These are phyloP conservation scores for Glycine soja DNA, from an alignment of 306 rosid species.

Conservation along the genomic window DNA sequence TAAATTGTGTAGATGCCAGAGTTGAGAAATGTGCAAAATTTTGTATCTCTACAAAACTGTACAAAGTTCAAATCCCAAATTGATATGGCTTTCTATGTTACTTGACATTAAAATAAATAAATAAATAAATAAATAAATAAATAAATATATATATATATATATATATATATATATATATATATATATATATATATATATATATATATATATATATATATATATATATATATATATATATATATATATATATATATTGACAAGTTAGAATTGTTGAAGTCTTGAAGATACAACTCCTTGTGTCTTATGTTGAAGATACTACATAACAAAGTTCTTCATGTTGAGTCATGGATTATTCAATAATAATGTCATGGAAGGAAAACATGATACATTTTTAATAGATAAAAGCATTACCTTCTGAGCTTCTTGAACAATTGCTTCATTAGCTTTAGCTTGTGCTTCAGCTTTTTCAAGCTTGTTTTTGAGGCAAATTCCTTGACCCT, in stretches of 20 bases:
- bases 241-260: not conserved
- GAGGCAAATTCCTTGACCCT: conserved; percentile 59
- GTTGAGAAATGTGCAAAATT: not conserved
- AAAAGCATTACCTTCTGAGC: conserved; percentile 68
- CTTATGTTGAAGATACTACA: not conserved
- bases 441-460: conserved; percentile 69
- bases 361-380: not conserved
- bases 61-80: not conserved
- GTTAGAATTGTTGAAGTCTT: conserved; percentile 1
- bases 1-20: not conserved
- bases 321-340: not conserved
- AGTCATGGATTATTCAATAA: too few species aligned
- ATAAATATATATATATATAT: too few species aligned
- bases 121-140: too few species aligned
- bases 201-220: too few species aligned
- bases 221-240: too few species aligned
- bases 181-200: too few species aligned
- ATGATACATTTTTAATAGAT: conserved; percentile 16
- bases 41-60: conserved; percentile 10
- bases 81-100: conserved; percentile 17
- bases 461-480: conserved; percentile 69
- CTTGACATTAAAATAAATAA: conserved; percentile 9
- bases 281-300: not conserved
- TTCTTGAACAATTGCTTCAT: conserved; percentile 70
- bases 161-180: too few species aligned